These are phyloP conservation scores for Oryza meridionalis DNA, from an alignment of 176 grass and related monocot genomes.

Conservation along the genomic window DNA sequence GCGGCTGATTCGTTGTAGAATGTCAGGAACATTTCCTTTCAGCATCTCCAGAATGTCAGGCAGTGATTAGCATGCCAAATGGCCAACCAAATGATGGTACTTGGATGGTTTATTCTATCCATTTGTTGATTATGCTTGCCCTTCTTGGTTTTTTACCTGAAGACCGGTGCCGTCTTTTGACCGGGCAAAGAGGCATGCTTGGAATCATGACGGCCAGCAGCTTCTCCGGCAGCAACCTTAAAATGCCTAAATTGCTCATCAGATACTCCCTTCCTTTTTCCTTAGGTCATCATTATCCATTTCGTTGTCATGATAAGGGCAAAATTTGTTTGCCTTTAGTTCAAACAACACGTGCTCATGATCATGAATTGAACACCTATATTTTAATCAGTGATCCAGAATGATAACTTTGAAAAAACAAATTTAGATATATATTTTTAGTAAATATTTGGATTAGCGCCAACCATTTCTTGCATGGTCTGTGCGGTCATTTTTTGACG, in stretches of 20 bases:
- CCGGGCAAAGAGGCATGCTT: slow-evolving; percentile 30
- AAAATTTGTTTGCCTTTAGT: neutral
- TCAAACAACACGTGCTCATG: neutral
- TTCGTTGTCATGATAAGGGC: neutral
- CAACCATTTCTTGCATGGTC: too few species aligned
- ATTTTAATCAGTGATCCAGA: neutral
- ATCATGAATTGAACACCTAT: neutral
- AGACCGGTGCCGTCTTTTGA: slow-evolving; percentile 50
- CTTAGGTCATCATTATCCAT: neutral
- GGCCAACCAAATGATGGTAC: slow-evolving; percentile 48
- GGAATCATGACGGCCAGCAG: slow-evolving; percentile 19
- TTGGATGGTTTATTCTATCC: slow-evolving; percentile 5
- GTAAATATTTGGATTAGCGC: too few species aligned
- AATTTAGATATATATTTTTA: too few species aligned
- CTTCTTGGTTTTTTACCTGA: slow-evolving; percentile 28
- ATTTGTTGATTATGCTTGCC: neutral
- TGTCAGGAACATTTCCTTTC: slow-evolving; percentile 4
- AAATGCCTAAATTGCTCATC: neutral
- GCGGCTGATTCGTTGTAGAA: too few species aligned
- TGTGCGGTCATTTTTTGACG: too few species aligned
- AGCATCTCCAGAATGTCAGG: neutral
- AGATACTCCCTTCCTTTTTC: neutral
- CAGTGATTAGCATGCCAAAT: slow-evolving; percentile 25
- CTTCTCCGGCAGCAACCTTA: slow-evolving; percentile 8
- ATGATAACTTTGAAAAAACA: neutral